Conservation (phyloP, 2,329 filamentous ascomycete species). For the Acrodontium crateriforme region DNA sequence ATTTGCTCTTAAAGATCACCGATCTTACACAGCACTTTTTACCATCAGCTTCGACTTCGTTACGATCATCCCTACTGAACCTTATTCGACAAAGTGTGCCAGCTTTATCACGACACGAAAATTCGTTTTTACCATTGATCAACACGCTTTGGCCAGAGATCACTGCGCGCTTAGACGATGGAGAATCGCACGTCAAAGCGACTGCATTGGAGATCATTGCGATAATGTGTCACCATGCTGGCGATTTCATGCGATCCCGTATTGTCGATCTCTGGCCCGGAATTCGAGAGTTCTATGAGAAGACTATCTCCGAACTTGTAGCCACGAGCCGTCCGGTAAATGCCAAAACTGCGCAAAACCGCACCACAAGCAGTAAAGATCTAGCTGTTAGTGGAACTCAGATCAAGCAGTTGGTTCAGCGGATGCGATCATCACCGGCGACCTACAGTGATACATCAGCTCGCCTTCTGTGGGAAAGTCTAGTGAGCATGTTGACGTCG, state of each 20-base stretch:
- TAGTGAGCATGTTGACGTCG: conserved; percentile 43
- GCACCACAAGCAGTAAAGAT: neutral
- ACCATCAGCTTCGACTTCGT: conserved; percentile 64
- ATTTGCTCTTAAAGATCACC: conserved; percentile 68
- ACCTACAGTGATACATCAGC: conserved; percentile 42
- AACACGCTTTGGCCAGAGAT: conserved; percentile 86
- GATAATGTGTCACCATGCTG: conserved; percentile 55
- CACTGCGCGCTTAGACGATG: conserved; percentile 50
- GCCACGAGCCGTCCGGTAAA: neutral
- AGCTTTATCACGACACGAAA: conserved; percentile 60
- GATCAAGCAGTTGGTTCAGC: conserved; percentile 6
- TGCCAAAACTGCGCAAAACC: neutral
- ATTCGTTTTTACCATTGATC: conserved; percentile 74
- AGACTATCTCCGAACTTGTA: neutral
- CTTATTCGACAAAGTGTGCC: conserved; percentile 61
- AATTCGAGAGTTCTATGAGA: conserved; percentile 13
- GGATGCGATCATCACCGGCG: conserved; percentile 8
- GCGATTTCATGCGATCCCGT: conserved; percentile 66
- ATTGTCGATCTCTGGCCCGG: conserved; percentile 58
- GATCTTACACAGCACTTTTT: conserved; percentile 80
- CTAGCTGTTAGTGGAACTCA: neutral
- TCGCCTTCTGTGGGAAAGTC: conserved; percentile 50
- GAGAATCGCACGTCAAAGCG: conserved; percentile 53
- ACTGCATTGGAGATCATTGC: conserved; percentile 56
- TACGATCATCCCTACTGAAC: conserved; percentile 65